These are phyloP conservation scores for Nannochloropsis gaditana DNA, from an alignment of 108 stramenopile genomes.

Conservation along the genomic window DNA sequence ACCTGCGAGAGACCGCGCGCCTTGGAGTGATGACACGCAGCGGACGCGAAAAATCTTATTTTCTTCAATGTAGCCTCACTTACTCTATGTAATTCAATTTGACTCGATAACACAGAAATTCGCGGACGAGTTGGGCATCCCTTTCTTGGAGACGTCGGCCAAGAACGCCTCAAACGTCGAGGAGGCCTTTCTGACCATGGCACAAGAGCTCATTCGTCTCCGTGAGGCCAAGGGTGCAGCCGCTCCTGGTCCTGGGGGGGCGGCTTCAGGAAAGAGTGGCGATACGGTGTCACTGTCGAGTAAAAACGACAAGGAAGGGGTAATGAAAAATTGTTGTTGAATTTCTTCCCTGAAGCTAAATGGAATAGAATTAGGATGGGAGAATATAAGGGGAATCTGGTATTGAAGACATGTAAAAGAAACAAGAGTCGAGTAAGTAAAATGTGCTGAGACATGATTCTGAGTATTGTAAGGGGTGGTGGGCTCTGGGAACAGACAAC, in stretches of 20 bases:
- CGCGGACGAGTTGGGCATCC: slow-evolving; percentile 88
- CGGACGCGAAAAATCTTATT: not conserved
- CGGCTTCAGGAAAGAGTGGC: not conserved
- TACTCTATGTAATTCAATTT: not conserved
- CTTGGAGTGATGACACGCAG: not conserved
- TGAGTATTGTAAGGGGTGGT: too few relatives aligned
- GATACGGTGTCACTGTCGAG: not conserved
- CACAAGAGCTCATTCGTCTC: slow-evolving; percentile 75
- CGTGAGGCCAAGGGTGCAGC: not conserved
- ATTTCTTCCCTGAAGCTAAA: too few relatives aligned
- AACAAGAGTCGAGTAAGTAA: too few relatives aligned
- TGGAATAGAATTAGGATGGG: too few relatives aligned
- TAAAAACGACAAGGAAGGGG: slow-evolving; percentile 2
- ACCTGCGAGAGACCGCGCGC: too few relatives aligned
- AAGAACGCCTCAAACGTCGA: slow-evolving; percentile 93
- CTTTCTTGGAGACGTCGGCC: slow-evolving; percentile 93
- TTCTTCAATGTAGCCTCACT: not conserved
- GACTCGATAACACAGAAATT: slow-evolving; percentile 45
- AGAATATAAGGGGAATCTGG: too few relatives aligned
- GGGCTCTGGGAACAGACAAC: too few relatives aligned
- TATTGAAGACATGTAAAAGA: too few relatives aligned
- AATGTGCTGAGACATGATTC: too few relatives aligned
- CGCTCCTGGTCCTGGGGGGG: not conserved
- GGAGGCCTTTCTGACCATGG: slow-evolving; percentile 96
- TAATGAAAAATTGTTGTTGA: not conserved